phyloP scores from a whole-genome alignment of 108 stramenopile genomes.

The Cyclotella baltica region DNA sequence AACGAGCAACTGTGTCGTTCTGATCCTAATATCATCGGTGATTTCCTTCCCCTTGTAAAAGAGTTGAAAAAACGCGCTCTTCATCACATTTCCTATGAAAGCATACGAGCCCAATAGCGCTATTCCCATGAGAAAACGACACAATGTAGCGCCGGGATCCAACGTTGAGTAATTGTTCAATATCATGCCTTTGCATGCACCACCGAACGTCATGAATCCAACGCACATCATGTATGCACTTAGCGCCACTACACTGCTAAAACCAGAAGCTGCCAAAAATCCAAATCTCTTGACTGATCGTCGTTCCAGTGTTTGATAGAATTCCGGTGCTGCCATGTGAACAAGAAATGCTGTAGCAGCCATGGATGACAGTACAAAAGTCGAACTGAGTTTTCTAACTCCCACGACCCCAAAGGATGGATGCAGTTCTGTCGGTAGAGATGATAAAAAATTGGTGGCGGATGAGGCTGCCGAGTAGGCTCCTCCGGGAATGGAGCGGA shows the following conservation, averaged over 20 bases:
- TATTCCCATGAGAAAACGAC: constrained; percentile 83
- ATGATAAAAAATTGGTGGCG: constrained; percentile 43
- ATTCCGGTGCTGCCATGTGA: constrained; percentile 93
- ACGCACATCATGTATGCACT: constrained; percentile 78
- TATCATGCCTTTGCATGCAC: constrained; percentile 76
- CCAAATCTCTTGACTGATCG: constrained; percentile 54
- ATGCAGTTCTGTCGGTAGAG: constrained; percentile 35
- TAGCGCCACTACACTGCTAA: constrained; percentile 60
- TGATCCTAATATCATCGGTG: constrained; percentile 39
- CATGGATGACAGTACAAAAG: constrained; percentile 86
- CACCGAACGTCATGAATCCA: constrained; percentile 93
- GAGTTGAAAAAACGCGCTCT: constrained; percentile 46
- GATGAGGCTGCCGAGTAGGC: constrained; percentile 48
- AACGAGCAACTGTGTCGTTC: constrained; percentile 52
- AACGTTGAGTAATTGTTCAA: constrained; percentile 91
- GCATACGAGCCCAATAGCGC: constrained; percentile 89
- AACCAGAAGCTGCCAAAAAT: constrained; percentile 66
- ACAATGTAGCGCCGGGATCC: constrained; percentile 81
- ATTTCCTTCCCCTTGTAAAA: constrained; percentile 37
- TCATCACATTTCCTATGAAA: constrained; percentile 69
- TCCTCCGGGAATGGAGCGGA: constrained; percentile 61
- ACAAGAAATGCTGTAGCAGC: constrained; percentile 86
- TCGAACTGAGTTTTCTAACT: constrained; percentile 54
- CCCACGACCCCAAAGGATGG: constrained; percentile 69
- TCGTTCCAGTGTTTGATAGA: constrained; percentile 77